Evolutionary conservation across 2,329 filamentous ascomycete species (phyloP).

Genomic region (Aspergillus pseudonomiae): DNA sequence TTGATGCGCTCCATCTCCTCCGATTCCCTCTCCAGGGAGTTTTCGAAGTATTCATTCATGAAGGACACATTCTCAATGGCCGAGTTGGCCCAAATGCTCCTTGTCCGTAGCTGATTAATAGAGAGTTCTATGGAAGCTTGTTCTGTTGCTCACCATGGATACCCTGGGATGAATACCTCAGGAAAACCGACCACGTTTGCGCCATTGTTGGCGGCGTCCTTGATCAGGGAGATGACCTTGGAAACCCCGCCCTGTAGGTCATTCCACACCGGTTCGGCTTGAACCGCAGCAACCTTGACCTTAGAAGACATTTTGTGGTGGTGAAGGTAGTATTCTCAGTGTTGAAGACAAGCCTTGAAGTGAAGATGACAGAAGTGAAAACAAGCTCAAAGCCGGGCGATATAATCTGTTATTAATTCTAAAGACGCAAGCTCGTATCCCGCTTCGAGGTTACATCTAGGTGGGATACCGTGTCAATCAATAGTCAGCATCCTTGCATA

Average conservation of each 20-base stretch:
- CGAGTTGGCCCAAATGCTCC: conserved; percentile 6
- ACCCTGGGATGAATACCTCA: conserved; percentile 48
- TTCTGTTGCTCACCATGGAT: conserved; percentile 45
- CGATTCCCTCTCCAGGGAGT: conserved; percentile 9
- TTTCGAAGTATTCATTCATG: conserved; percentile 8
- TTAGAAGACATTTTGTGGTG: neutral
- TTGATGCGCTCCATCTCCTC: conserved; percentile 42
- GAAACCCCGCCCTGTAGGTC: conserved; percentile 38
- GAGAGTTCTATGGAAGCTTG: too few species aligned
- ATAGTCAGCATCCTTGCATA: neutral
- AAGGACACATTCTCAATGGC: neutral
- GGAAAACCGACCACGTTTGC: conserved; percentile 57
- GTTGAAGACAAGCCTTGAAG: neutral
- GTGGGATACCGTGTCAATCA: neutral
- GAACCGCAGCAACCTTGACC: conserved; percentile 25
- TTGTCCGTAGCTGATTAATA: neutral
- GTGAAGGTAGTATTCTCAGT: neutral
- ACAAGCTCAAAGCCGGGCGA: neutral
- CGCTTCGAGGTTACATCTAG: neutral
- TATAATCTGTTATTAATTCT: neutral
- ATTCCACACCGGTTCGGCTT: conserved; percentile 59
- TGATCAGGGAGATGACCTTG: conserved; percentile 59
- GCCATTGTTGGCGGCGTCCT: conserved; percentile 54
- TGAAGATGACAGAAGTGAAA: neutral
- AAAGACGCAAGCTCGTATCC: neutral